Percentiles rank a stretch among this genome's conserved stretches.
These are phyloP conservation scores for Arthrinium puccinioides DNA, from an alignment of 2,329 filamentous ascomycete species.

Conservation along the genomic window DNA sequence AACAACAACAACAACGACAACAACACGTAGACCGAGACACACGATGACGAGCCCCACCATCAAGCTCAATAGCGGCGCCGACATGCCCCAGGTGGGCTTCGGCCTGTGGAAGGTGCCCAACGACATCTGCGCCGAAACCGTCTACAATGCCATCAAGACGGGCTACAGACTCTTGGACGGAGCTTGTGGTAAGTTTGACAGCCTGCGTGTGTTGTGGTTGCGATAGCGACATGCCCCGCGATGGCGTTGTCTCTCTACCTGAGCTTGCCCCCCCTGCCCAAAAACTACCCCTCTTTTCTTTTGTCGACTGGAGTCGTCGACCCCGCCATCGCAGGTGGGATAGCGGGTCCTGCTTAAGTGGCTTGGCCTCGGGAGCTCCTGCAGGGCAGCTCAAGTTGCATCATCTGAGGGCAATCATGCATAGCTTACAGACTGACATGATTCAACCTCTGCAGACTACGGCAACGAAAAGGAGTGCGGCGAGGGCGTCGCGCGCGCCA, in stretches of 20 bases:
- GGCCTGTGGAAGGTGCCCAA: slow-evolving; percentile 81
- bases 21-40: background rate
- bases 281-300: slow-evolving; percentile 1
- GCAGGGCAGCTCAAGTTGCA: too few species aligned
- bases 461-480: slow-evolving; percentile 76
- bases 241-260: too few species aligned
- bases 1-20: background rate
- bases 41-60: slow-evolving; percentile 33
- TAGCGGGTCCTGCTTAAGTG: too few species aligned
- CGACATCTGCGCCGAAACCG: slow-evolving; percentile 62
- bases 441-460: slow-evolving; percentile 54
- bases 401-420: too few species aligned
- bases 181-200: slow-evolving; percentile 50
- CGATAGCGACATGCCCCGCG: background rate
- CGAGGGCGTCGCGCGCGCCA: slow-evolving; percentile 69
- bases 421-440: too few species aligned
- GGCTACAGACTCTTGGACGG: slow-evolving; percentile 56
- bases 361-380: too few species aligned
- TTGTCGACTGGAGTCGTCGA: background rate
- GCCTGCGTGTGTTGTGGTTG: too few species aligned
- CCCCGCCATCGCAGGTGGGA: slow-evolving; percentile 5
- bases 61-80: slow-evolving; percentile 57
- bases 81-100: slow-evolving; percentile 72
- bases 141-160: slow-evolving; percentile 67
- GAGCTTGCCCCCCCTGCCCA: too few species aligned